These are phyloP conservation scores for Gentiana macrophylla DNA, from an alignment of 257 asterid genomes.

Conservation along the genomic window DNA sequence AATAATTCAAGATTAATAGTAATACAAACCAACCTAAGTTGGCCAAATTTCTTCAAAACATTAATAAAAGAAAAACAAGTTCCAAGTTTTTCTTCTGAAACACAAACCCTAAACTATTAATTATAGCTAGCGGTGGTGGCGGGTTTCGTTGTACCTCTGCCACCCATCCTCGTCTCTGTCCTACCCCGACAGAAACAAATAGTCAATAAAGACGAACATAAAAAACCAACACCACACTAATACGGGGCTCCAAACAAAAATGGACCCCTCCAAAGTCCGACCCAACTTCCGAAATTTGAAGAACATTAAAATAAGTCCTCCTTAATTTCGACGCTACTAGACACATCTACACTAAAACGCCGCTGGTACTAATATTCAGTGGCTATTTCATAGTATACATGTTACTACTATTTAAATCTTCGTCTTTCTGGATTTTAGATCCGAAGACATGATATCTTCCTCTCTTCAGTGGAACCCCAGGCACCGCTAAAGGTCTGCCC, in stretches of 20 bases:
- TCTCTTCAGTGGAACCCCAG: slow-evolving; percentile 42
- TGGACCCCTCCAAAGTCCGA: slow-evolving; percentile 17
- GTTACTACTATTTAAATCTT: not conserved
- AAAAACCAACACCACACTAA: slow-evolving; percentile 2
- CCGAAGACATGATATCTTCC: not conserved
- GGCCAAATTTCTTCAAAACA: too few species aligned
- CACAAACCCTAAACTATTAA: too few species aligned
- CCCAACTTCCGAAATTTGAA: slow-evolving; percentile 13
- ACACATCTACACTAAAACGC: slow-evolving; percentile 7
- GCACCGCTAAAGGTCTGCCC: slow-evolving; percentile 85
- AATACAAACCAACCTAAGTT: too few species aligned
- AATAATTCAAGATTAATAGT: too few species aligned
- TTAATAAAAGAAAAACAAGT: too few species aligned
- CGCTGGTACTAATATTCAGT: slow-evolving; percentile 32
- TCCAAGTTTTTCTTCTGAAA: too few species aligned
- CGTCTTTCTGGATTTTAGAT: not conserved
- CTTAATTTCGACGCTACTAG: slow-evolving; percentile 8
- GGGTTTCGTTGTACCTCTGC: slow-evolving; percentile 21
- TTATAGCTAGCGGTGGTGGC: not conserved
- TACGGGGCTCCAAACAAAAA: slow-evolving; percentile 11
- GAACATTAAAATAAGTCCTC: slow-evolving; percentile 41
- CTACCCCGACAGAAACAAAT: not conserved
- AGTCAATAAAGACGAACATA: slow-evolving; percentile 10
- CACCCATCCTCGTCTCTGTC: slow-evolving; percentile 11
- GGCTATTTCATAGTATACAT: slow-evolving; percentile 9